Evolutionary conservation across 163 green algal genomes (phyloP).

Genomic region (Chloromonas sp.): DNA sequence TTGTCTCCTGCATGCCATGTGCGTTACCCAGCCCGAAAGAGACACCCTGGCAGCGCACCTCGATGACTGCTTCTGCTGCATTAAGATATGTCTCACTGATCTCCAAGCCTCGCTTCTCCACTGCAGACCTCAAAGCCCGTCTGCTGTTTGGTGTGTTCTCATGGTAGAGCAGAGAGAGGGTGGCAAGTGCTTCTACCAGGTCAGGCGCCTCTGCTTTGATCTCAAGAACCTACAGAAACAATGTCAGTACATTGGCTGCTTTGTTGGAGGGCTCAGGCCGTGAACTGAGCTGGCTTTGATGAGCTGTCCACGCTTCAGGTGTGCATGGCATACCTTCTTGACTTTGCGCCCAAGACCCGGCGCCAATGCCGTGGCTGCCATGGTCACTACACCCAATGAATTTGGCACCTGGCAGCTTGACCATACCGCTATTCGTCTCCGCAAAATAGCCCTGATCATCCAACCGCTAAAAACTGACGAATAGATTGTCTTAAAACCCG

Average conservation of each 20-base stretch:
- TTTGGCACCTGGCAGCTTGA: neutral
- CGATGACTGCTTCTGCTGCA: conserved; percentile 60
- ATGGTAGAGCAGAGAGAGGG: conserved; percentile 73
- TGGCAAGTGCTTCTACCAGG: conserved; percentile 64
- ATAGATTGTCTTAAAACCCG: too few relatives aligned
- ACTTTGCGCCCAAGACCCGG: conserved; percentile 74
- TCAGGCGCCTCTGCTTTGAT: conserved; percentile 79
- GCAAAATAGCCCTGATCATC: too few relatives aligned
- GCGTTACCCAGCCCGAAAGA: neutral
- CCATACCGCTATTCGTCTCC: too few relatives aligned
- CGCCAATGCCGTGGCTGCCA: conserved; percentile 22
- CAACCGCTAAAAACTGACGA: too few relatives aligned
- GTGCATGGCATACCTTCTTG: conserved; percentile 57
- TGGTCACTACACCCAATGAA: neutral
- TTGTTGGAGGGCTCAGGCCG: neutral
- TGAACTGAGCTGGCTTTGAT: neutral
- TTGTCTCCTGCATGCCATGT: neutral
- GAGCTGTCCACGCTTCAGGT: neutral
- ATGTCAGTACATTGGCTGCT: neutral
- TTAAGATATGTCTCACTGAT: conserved; percentile 73
- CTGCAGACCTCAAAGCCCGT: conserved; percentile 58
- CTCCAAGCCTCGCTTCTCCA: conserved; percentile 67
- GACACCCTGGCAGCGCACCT: conserved; percentile 30
- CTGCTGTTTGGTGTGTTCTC: conserved; percentile 64
- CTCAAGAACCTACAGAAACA: conserved; percentile 64